phyloP scores from a whole-genome alignment of 2,329 filamentous ascomycete genomes.

The Beauveria asiatica region DNA sequence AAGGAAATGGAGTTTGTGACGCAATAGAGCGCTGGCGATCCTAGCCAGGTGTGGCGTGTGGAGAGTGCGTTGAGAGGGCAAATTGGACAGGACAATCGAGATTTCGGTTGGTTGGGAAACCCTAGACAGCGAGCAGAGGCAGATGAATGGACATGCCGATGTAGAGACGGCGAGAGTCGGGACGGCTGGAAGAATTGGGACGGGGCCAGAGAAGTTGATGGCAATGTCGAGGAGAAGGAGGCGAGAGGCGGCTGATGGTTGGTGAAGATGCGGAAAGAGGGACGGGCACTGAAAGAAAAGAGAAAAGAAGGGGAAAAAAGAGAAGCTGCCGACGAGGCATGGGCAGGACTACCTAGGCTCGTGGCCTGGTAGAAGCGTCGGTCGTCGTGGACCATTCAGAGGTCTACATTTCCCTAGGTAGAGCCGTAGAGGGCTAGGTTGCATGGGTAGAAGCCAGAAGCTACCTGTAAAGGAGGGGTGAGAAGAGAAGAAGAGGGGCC shows the following conservation, averaged over 20 bases:
- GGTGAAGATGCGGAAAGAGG: background rate
- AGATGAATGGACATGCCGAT: background rate
- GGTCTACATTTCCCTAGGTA: background rate
- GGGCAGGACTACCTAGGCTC: background rate
- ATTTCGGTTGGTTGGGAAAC: background rate
- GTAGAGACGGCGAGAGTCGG: background rate
- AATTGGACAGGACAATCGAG: conserved; percentile 6
- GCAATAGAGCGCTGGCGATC: conserved; percentile 11
- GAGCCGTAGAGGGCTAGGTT: too few relatives aligned
- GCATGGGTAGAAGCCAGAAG: too few relatives aligned
- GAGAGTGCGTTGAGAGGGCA: conserved; percentile 3
- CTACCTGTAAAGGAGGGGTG: too few relatives aligned
- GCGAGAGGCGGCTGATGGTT: background rate
- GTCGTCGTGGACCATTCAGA: background rate
- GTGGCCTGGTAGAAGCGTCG: background rate
- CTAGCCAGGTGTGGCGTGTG: conserved; percentile 5
- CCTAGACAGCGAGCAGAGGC: background rate
- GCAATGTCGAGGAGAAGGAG: background rate
- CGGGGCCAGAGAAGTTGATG: background rate
- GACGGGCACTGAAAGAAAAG: background rate
- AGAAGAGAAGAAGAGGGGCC: too few relatives aligned
- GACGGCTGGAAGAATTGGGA: background rate
- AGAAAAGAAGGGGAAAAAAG: background rate
- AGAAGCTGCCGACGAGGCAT: background rate
- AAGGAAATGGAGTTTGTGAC: conserved; percentile 8